Conservation (phyloP, 2,329 filamentous ascomycete genomes). For the Rhinocladiella similis region DNA sequence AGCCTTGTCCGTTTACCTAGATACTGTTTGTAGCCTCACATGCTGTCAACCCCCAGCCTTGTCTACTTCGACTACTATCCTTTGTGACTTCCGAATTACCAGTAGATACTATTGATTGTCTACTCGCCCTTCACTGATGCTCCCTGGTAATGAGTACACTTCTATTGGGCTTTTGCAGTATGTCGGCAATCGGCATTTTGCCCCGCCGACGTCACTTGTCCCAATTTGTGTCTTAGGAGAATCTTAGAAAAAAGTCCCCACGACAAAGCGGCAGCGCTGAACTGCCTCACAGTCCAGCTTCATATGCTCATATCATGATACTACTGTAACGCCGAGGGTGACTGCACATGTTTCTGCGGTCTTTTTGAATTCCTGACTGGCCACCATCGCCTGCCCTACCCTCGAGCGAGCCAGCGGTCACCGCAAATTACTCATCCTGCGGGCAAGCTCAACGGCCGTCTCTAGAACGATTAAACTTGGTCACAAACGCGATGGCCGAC, state of each 20-base stretch:
- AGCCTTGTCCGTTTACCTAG: no score
- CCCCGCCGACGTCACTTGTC: constrained; percentile 12
- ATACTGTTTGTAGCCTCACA: no score
- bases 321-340: no score
- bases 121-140: background rate
- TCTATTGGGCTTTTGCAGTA: background rate
- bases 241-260: background rate
- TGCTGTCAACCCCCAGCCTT: no score
- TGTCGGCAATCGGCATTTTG: background rate
- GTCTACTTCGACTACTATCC: no score
- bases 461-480: background rate
- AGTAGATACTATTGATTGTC: background rate
- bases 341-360: no score
- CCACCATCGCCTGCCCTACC: no score
- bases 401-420: no score
- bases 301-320: no score
- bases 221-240: background rate
- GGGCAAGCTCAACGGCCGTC: background rate
- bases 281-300: background rate
- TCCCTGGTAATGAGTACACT: no score
- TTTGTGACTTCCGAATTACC: no score
- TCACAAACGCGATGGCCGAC: background rate
- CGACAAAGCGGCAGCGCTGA: background rate
- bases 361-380: no score
- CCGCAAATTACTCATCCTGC: background rate